A percentile compares a stretch with the other conserved stretches of the same genome.
Conservation (phyloP, 1,139 yeast genomes). For the Yamadazyma oceani region DNA sequence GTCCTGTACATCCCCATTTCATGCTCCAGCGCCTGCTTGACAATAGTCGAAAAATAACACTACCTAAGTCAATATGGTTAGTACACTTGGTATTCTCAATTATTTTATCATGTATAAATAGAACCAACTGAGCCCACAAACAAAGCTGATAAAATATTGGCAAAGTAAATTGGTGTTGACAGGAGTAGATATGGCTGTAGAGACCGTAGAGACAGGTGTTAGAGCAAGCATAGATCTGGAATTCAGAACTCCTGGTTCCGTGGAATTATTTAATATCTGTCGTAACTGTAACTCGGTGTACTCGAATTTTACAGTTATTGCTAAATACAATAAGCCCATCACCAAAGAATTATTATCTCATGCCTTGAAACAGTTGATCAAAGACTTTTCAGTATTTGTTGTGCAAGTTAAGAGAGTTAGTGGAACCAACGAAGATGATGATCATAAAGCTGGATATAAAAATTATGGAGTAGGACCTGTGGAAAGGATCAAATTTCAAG, state of each 20-base stretch:
- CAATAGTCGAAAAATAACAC: too few species aligned
- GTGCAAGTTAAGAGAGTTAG: slow-evolving; percentile 17
- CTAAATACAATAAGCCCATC: slow-evolving; percentile 21
- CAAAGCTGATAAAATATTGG: too few species aligned
- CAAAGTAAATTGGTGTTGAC: too few species aligned
- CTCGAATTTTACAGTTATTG: slow-evolving; percentile 31
- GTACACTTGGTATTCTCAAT: too few species aligned
- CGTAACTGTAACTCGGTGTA: slow-evolving; percentile 24
- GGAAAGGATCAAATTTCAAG: slow-evolving; percentile 22
- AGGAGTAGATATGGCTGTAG: too few species aligned
- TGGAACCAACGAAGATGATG: slow-evolving; percentile 7
- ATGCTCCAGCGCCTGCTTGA: too few species aligned
- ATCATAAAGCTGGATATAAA: slow-evolving; percentile 12
- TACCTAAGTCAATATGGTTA: too few species aligned
- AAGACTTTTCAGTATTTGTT: slow-evolving; percentile 23
- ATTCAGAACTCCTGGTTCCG: slow-evolving; percentile 7
- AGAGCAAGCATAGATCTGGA: too few species aligned
- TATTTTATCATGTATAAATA: too few species aligned
- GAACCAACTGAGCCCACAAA: too few species aligned
- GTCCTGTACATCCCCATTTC: too few species aligned
- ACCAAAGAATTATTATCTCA: slow-evolving; percentile 21
- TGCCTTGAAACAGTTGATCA: slow-evolving; percentile 23
- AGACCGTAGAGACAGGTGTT: too few species aligned
- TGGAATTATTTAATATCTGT: slow-evolving; percentile 30
- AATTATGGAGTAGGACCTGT: slow-evolving; percentile 23